Evolutionary conservation across 441 rosid species (phyloP), one percentile per base, ranked within the genome.

Genomic region (Geranium incanum): DNA sequence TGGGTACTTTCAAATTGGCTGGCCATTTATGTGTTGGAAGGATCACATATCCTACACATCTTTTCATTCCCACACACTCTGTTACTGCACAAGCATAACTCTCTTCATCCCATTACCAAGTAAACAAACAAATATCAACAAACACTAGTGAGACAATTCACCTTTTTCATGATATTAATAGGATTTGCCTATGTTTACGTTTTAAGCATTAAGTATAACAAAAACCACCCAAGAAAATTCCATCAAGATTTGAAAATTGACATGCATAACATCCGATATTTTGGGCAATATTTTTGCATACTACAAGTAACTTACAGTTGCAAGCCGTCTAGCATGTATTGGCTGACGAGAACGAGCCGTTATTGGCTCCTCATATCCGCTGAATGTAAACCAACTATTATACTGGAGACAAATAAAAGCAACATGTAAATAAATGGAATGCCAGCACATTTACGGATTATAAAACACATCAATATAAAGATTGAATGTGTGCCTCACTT

Each of bases 301-400:
- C n/a, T 64, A 33, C 67, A 33, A 64, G 67, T 64, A 64, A 64
- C 67, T 33, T 64, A 92, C 99, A 88, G 87, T 88, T 75, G 99
- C 81, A 79, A 95, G 92, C 78, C 90, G 92, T 82, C 84, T 84
- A 72, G 98, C 96, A 81, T 95, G 99, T 57, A 92, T 77, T 12
- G 88, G 92, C 68, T 84, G 82, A 76, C 84, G 78, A 76, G 98
- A 90, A 70, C 86, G 91, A 60, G 86, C 76, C 43, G 92, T 85
- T 60, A 86, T 85, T 15, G 98, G 89, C 84, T 92, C 99, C 74
- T 90, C 93, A 74, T 85, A 86, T 83, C 89, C 92, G 33, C 98
- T 95, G 88, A 95, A 95, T 33, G 98, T 88, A 78, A 90, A 95
- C 99, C 99, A 95, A 73, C 73, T 95, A 74, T 89, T 90, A 68